Conservation (phyloP, 345 rosid species). For the Eucalyptus cloeziana region DNA sequence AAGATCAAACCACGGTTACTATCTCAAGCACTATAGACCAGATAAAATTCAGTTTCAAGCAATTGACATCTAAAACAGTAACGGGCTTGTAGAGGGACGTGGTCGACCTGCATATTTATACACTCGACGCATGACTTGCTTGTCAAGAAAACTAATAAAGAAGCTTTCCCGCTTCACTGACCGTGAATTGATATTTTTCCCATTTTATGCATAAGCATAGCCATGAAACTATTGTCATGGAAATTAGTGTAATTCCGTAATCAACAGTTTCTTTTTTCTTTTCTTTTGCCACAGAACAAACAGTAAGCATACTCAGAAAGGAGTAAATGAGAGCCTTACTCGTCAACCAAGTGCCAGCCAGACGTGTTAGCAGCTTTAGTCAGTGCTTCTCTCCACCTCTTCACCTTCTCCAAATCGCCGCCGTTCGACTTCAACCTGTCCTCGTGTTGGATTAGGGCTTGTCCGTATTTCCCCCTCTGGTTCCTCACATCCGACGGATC, state of each 20-base stretch:
- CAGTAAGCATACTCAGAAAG: background rate
- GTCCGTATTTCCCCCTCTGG: background rate
- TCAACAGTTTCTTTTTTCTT: too few relatives aligned
- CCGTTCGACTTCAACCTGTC: background rate
- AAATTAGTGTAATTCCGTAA: background rate
- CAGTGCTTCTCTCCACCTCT: constrained; percentile 3
- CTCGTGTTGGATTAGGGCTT: background rate
- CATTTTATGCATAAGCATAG: background rate
- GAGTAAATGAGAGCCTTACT: background rate
- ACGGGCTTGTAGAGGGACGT: background rate
- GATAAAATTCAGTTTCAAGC: background rate
- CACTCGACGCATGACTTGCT: background rate
- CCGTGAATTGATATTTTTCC: too few relatives aligned
- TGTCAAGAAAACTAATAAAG: too few relatives aligned
- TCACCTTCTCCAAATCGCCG: background rate
- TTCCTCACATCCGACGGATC: constrained; percentile 1
- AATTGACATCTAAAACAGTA: background rate
- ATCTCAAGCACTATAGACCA: background rate
- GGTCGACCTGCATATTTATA: background rate
- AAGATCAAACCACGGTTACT: background rate
- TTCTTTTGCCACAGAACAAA: background rate
- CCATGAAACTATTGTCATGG: background rate
- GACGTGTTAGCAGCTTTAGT: background rate
- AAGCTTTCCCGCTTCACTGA: background rate
- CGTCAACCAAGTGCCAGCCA: background rate